A percentile compares a stretch with the other conserved stretches of the same genome.
Evolutionary conservation across 1,284 basidiomycete species (phyloP).

Genomic region (Chiua sp.): DNA sequence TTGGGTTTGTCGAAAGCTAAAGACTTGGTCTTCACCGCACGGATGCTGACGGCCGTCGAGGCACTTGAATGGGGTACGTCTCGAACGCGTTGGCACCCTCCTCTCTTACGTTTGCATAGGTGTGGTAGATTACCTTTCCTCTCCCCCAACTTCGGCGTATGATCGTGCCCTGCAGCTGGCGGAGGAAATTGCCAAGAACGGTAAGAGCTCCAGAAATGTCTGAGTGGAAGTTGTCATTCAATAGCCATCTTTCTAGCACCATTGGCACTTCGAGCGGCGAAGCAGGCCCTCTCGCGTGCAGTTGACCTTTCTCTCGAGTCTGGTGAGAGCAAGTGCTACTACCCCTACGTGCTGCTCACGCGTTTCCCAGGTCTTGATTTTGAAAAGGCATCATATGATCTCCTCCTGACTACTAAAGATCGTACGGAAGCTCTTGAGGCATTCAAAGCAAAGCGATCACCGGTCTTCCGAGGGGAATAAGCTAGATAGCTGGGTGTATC

Average conservation of each 20-base stretch:
- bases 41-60: conserved; percentile 61
- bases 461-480: conserved; percentile 84
- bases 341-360: conserved; percentile 3
- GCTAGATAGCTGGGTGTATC: neutral
- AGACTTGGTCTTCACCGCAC: conserved; percentile 78
- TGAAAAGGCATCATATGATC: conserved; percentile 87
- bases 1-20: conserved; percentile 87
- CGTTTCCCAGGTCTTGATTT: conserved; percentile 75
- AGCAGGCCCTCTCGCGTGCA: conserved; percentile 85
- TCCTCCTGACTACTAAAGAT: conserved; percentile 80
- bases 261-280: conserved; percentile 87
- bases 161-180: conserved; percentile 73
- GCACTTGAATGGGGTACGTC: conserved; percentile 77
- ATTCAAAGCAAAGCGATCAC: conserved; percentile 88
- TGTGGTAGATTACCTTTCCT: conserved; percentile 80
- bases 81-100: neutral
- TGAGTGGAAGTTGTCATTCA: neutral
- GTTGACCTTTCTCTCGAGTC: conserved; percentile 78
- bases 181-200: conserved; percentile 69
- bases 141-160: conserved; percentile 59
- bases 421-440: conserved; percentile 86
- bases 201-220: conserved; percentile 43
- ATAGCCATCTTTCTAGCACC: conserved; percentile 62
- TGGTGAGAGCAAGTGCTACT: conserved; percentile 45
- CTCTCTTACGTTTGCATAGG: conserved; percentile 48